phyloP scores from a whole-genome alignment of 2,329 filamentous ascomycete species.

The Neocatenulostroma microsporum region DNA sequence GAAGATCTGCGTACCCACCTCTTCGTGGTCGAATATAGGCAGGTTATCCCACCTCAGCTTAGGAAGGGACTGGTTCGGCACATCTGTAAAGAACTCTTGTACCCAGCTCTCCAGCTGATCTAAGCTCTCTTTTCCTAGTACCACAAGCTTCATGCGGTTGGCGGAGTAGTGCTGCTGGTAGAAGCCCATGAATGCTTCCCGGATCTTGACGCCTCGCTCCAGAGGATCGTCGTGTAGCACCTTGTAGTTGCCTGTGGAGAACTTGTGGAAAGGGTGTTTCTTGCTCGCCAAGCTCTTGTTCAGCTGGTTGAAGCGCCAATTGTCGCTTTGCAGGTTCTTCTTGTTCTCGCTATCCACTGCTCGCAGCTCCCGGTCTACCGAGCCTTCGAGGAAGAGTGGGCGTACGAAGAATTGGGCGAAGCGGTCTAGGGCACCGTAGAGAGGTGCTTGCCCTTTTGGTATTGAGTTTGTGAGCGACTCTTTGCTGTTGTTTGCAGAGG shows the following conservation, averaged over 20 bases:
- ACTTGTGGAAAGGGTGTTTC: slow-evolving; percentile 81
- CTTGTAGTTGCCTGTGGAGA: slow-evolving; percentile 82
- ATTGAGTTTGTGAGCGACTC: slow-evolving; percentile 25
- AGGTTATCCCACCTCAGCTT: slow-evolving; percentile 60
- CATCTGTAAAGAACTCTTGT: slow-evolving; percentile 68
- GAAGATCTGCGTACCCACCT: slow-evolving; percentile 66
- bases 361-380: slow-evolving; percentile 75
- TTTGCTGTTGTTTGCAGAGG: slow-evolving; percentile 31
- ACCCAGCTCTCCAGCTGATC: slow-evolving; percentile 81
- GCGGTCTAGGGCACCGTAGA: slow-evolving; percentile 77
- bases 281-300: slow-evolving; percentile 84
- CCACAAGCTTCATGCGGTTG: slow-evolving; percentile 86
- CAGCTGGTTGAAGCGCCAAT: slow-evolving; percentile 79
- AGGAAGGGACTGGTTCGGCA: slow-evolving; percentile 73
- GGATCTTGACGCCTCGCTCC: slow-evolving; percentile 70
- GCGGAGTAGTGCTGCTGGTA: slow-evolving; percentile 85
- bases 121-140: slow-evolving; percentile 72
- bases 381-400: slow-evolving; percentile 76
- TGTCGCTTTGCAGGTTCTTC: slow-evolving; percentile 89
- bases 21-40: slow-evolving; percentile 50
- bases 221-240: slow-evolving; percentile 78
- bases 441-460: slow-evolving; percentile 44
- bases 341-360: slow-evolving; percentile 96
- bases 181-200: slow-evolving; percentile 88
- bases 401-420: slow-evolving; percentile 93